Evolutionary conservation across 768 basidiomycete species (phyloP), one percentile per base, ranked within the genome.

Genomic region (Lyophyllum shimeji): DNA sequence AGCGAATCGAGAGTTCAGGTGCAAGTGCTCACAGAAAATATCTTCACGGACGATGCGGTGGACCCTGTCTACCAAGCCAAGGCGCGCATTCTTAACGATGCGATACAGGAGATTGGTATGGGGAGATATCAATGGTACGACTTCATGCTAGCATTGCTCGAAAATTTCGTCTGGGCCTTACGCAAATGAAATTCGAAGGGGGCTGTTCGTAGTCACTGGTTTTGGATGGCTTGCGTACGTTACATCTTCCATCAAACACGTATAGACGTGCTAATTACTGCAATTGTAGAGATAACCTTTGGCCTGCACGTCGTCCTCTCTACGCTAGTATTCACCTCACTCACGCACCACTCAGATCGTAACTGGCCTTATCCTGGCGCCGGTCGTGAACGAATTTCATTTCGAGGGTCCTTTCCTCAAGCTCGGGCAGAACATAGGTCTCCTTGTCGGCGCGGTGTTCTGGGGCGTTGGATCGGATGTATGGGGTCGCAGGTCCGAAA

Each of bases 171-270:
- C 34, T 3, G 15, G 34, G 29, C 5, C 29, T 29, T 29, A 29
- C 29, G 29, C 34, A 21, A 23, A 18, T 20, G 24, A 17, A 12
- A n/a, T 29, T 18, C 42, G 43, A 43, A 88, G 85, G 86, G 83
- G 74, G 71, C 73, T 90, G 33, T 89, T 90, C 65, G 53, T 82
- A 50, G 84, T 87, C 25, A 79, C 86, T 17, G 88, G 86, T 1
- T 88, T 90, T 69, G 88, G 88, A 50, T 89, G 86, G 87, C 78
- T 89, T 56, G 82, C 85, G 86, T 87, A 67, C 68, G 85, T 75
- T 17, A 12, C 21, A 15, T 50, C n/a, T n/a, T 18, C 46, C 4
- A 39, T 43, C 42, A 7, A 54, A 29, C 13, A 24, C 17, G 12
- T 11, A 31, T 18, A 5, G 15, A 37, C 11, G 45, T 12, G 11